A percentile compares a stretch with the other conserved stretches of the same genome.
Conservation (phyloP, 176 grass and related monocot genomes). For the Microstegium vimineum region DNA sequence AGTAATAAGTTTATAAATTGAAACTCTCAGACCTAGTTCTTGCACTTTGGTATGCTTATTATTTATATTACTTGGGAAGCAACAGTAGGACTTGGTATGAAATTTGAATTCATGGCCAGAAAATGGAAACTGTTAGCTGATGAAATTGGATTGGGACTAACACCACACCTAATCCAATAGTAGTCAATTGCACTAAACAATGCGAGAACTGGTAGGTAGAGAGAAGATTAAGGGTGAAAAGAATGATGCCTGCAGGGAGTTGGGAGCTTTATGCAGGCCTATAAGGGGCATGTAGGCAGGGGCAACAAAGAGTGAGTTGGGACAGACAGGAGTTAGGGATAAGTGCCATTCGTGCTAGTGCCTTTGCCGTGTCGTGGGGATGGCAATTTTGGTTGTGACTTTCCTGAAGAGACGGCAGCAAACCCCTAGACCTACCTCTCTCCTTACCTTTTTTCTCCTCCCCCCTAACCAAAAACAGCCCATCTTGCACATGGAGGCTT, state of each 20-base stretch:
- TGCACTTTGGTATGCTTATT: background rate
- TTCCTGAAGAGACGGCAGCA: slow-evolving; percentile 27
- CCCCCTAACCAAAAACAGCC: slow-evolving; percentile 39
- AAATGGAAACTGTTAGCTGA: slow-evolving; percentile 11
- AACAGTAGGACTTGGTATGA: slow-evolving; percentile 3
- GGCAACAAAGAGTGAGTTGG: slow-evolving; percentile 39
- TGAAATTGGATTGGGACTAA: slow-evolving; percentile 42
- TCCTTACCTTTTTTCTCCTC: slow-evolving; percentile 38
- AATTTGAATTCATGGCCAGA: slow-evolving; percentile 9
- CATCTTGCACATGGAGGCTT: slow-evolving; percentile 45
- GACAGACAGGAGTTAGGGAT: slow-evolving; percentile 32
- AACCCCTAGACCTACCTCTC: slow-evolving; percentile 34
- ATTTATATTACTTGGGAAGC: background rate
- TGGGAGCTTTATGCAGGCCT: slow-evolving; percentile 52
- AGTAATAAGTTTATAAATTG: background rate
- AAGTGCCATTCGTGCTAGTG: slow-evolving; percentile 22
- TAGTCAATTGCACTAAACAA: slow-evolving; percentile 27
- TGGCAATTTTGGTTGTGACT: background rate
- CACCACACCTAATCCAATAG: slow-evolving; percentile 29
- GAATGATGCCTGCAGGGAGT: slow-evolving; percentile 11
- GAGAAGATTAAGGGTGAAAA: slow-evolving; percentile 37
- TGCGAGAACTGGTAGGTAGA: slow-evolving; percentile 51
- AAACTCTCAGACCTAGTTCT: background rate
- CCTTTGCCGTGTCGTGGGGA: slow-evolving; percentile 40
- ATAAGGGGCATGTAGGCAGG: slow-evolving; percentile 45